Evolutionary conservation across 306 rosid species (phyloP), one percentile per base, ranked within the genome.

Genomic region (Dicorynia guianensis): DNA sequence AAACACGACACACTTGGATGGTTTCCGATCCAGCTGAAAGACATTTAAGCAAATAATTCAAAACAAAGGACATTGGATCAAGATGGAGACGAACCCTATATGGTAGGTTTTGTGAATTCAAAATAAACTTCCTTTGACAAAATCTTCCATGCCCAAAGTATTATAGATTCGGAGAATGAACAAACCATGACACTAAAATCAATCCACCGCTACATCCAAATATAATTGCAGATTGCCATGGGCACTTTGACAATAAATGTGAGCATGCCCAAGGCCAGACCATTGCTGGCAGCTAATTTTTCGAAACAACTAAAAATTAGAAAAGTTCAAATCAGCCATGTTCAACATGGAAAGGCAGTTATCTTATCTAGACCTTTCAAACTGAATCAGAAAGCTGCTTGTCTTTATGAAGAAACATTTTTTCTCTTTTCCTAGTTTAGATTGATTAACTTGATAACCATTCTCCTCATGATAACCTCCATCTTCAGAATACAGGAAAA

Each of bases 1-100:
- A 13, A 96, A 96, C 81, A 90, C 99, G 50, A 96, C 97, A 60
- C 97, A 96, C 81, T 92, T 96, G 19, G 97, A 89, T 58, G 99
- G 99, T 87, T 92, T 96, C 68, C 97, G 91, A 69, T 96, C 99
- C 79, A 96, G 83, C 97, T 96, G 88, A 82, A 82, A 67, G 7
- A 46, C 11, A 82, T 72, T 72, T 55, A 62, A 17, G 61, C 60
- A 81, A 63, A 56, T 48, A 20, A 12, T 65, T 87, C 7, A 67
- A 78, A 64, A 69, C 61, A 79, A 68, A 64, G 19, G 8, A 76
- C 42, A 33, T 14, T 59, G 30, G 14, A 52, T 34, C 14, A 13
- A 13, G 14, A 30, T 63, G 1, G 44, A 49, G 43, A 19, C 4
- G 10, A n/a, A 54, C 19, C 33, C 9, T 54, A 55, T 54, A 70